Conservation (phyloP, 805 yeast genomes). For the Candida gorgasii region DNA sequence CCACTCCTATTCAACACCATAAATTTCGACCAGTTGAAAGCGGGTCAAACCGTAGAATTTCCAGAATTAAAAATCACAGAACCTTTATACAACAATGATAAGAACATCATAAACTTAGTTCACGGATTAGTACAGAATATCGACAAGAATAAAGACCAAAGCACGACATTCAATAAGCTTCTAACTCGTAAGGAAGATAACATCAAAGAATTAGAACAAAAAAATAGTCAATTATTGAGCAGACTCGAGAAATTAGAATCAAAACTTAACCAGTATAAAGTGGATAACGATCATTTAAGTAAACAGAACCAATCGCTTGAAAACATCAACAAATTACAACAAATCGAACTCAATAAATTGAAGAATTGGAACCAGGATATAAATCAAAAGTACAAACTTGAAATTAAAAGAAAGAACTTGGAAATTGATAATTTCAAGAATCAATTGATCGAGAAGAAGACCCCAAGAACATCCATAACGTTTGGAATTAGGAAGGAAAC, state of each 20-base stretch:
- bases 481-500: slow-evolving; percentile 2
- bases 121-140: slow-evolving; percentile 32
- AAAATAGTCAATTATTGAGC: slow-evolving; percentile 23
- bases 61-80: slow-evolving; percentile 27
- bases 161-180: slow-evolving; percentile 28
- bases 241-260: slow-evolving; percentile 20
- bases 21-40: slow-evolving; percentile 33
- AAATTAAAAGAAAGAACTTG: slow-evolving; percentile 31
- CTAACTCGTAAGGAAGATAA: slow-evolving; percentile 29
- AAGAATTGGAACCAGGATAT: slow-evolving; percentile 31
- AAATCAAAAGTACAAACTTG: slow-evolving; percentile 35
- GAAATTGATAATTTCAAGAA: slow-evolving; percentile 36
- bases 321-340: slow-evolving; percentile 25
- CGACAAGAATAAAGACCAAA: slow-evolving; percentile 35
- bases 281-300: slow-evolving; percentile 20
- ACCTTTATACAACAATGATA: slow-evolving; percentile 34
- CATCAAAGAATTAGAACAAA: slow-evolving; percentile 24
- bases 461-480: slow-evolving; percentile 24
- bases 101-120: slow-evolving; percentile 36
- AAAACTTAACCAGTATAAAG: slow-evolving; percentile 14
- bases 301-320: slow-evolving; percentile 20
- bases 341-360: slow-evolving; percentile 29
- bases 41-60: slow-evolving; percentile 22
- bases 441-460: slow-evolving; percentile 34
- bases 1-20: slow-evolving; percentile 34